phyloP scores from a whole-genome alignment of 352 stramenopile genomes.

The Sclerospora graminicola region DNA sequence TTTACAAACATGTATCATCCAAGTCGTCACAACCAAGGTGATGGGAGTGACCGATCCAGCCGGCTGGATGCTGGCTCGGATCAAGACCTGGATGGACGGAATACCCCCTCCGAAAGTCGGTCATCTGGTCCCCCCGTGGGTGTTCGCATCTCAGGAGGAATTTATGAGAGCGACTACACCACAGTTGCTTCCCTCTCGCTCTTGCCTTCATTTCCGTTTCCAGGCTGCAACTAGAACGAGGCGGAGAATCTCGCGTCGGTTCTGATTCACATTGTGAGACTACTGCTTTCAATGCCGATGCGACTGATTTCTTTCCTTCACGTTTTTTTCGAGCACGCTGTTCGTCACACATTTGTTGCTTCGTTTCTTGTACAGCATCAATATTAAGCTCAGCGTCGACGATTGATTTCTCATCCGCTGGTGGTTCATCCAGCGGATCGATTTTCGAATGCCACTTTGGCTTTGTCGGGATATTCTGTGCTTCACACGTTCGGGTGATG shows the following conservation, averaged over 20 bases:
- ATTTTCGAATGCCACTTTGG: slow-evolving; percentile 2
- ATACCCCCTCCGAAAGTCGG: no score
- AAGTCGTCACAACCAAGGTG: no score
- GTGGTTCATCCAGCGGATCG: neutral
- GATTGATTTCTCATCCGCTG: neutral
- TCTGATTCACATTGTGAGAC: no score
- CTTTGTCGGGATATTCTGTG: slow-evolving; percentile 3
- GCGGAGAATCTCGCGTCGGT: slow-evolving; percentile 2
- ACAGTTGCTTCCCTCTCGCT: no score
- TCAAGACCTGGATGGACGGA: no score
- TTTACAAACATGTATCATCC: no score
- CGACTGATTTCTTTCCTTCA: slow-evolving; percentile 15
- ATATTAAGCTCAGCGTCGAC: neutral
- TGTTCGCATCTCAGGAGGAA: no score
- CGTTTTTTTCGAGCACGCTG: slow-evolving; percentile 8
- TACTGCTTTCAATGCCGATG: no score
- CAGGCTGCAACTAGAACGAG: slow-evolving; percentile 6
- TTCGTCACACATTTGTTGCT: slow-evolving; percentile 12
- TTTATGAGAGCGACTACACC: no score
- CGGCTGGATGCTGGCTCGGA: no score
- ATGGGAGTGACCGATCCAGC: no score
- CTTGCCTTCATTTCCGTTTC: slow-evolving; percentile 14
- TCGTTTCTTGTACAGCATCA: slow-evolving; percentile 6
- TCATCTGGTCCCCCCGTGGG: no score
- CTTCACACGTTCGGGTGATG: slow-evolving; percentile 3